Evolutionary conservation across 768 basidiomycete species (phyloP).

Genomic region (Chlorophyllum brunneum): DNA sequence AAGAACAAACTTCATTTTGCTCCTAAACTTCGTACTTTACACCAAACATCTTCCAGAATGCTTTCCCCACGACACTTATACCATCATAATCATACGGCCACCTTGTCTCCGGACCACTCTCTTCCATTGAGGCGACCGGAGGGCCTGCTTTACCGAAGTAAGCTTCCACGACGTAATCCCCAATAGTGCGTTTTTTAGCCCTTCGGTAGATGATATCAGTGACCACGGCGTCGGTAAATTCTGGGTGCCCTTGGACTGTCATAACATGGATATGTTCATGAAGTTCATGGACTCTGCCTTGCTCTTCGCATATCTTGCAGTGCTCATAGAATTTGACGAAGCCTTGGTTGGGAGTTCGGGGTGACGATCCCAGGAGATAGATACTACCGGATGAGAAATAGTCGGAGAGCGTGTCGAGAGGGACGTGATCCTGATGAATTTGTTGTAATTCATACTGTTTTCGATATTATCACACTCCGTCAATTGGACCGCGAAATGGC

Average conservation of each 20-base stretch:
- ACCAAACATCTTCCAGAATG: slow-evolving; percentile 42
- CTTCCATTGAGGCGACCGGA: not conserved
- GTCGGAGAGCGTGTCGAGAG: slow-evolving; percentile 60
- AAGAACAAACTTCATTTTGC: too few species aligned
- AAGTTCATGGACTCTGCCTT: not conserved
- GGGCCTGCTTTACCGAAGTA: not conserved
- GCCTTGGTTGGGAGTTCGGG: not conserved
- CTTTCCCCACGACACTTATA: slow-evolving; percentile 34
- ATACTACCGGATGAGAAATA: slow-evolving; percentile 56
- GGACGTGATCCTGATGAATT: slow-evolving; percentile 17
- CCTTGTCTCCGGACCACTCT: slow-evolving; percentile 30
- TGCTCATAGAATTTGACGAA: not conserved
- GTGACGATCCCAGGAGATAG: slow-evolving; percentile 50
- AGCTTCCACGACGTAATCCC: not conserved
- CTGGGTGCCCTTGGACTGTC: slow-evolving; percentile 88
- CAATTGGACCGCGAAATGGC: too few species aligned
- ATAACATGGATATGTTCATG: slow-evolving; percentile 63
- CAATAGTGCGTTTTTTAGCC: slow-evolving; percentile 24
- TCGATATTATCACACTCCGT: too few species aligned
- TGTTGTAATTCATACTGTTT: slow-evolving; percentile 47
- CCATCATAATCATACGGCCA: slow-evolving; percentile 42
- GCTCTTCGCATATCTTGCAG: slow-evolving; percentile 24
- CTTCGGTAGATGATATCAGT: slow-evolving; percentile 30
- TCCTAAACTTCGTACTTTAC: slow-evolving; percentile 14
- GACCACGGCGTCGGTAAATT: slow-evolving; percentile 67